These are phyloP conservation scores for Panaeolus papilionaceus DNA, from an alignment of 768 basidiomycete species.

Conservation along the genomic window DNA sequence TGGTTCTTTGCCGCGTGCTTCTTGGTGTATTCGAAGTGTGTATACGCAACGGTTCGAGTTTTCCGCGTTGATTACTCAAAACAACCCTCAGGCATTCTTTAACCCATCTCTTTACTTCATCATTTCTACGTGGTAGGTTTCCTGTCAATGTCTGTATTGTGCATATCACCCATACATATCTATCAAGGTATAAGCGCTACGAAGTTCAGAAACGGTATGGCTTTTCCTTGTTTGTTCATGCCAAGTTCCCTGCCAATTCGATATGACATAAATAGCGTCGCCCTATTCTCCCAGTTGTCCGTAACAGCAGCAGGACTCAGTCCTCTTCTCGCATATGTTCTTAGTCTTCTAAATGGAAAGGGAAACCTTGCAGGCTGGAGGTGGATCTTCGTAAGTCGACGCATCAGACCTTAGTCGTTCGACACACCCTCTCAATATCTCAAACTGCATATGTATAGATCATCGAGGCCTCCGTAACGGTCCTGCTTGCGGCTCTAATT, in stretches of 20 bases:
- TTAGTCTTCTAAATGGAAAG: not conserved
- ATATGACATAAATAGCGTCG: not conserved
- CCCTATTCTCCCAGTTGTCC: not conserved
- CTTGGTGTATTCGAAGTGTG: constrained; percentile 48
- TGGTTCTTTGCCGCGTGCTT: constrained; percentile 45
- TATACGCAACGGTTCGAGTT: no score
- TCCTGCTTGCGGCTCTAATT: constrained; percentile 45
- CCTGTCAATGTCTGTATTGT: constrained; percentile 11
- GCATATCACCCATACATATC: not conserved
- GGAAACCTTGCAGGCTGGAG: constrained; percentile 24
- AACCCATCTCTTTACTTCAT: constrained; percentile 52
- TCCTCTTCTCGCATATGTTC: constrained; percentile 7
- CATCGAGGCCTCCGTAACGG: constrained; percentile 50
- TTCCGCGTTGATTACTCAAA: not conserved
- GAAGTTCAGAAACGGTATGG: constrained; percentile 17
- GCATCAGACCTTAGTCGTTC: no score
- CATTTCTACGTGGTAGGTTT: constrained; percentile 48
- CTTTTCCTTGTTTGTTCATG: not conserved
- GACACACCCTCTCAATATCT: no score
- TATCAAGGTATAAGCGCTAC: constrained; percentile 18
- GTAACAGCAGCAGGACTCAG: not conserved
- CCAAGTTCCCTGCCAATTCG: no score
- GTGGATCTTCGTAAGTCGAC: constrained; percentile 52
- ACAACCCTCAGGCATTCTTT: constrained; percentile 42
- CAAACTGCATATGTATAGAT: constrained; percentile 34